Evolutionary conservation across 495 filamentous ascomycete genomes (phyloP).

Genomic region (Trichoderma reesei): DNA sequence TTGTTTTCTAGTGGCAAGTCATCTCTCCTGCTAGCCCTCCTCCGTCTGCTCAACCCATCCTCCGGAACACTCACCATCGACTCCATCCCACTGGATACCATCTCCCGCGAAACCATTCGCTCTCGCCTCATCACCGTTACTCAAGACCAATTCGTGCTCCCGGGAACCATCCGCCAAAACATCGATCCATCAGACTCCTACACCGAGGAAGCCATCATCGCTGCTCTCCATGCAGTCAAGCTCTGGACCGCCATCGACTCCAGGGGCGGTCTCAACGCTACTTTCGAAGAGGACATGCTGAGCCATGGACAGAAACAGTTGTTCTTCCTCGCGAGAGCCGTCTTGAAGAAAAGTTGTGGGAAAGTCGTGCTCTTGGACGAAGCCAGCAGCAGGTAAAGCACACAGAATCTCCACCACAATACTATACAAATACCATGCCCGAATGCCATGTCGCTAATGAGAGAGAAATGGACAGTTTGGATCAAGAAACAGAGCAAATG

Average conservation of each 20-base stretch:
- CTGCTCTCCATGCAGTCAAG: constrained; percentile 32
- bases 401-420: background rate
- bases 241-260: constrained; percentile 33
- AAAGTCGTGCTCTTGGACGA: constrained; percentile 24
- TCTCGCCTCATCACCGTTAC: constrained; percentile 12
- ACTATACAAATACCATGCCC: background rate
- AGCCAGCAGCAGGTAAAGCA: constrained; percentile 20
- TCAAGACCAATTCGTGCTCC: constrained; percentile 8
- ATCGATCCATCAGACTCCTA: constrained; percentile 1
- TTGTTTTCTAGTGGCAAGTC: constrained; percentile 59
- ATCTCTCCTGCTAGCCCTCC: constrained; percentile 80
- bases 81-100: constrained; percentile 65
- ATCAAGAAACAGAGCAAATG: constrained; percentile 22
- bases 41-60: constrained; percentile 80
- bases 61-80: constrained; percentile 72
- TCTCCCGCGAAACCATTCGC: constrained; percentile 25
- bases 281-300: constrained; percentile 26
- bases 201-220: constrained; percentile 26
- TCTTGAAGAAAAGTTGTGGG: constrained; percentile 30
- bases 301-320: constrained; percentile 54
- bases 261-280: constrained; percentile 35
- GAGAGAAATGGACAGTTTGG: constrained; percentile 15
- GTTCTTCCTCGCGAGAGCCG: constrained; percentile 50
- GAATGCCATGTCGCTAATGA: too few relatives aligned
- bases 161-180: constrained; percentile 6